phyloP scores from a whole-genome alignment of 2,329 filamentous ascomycete species.

The Chaetomiaceae sp. region DNA sequence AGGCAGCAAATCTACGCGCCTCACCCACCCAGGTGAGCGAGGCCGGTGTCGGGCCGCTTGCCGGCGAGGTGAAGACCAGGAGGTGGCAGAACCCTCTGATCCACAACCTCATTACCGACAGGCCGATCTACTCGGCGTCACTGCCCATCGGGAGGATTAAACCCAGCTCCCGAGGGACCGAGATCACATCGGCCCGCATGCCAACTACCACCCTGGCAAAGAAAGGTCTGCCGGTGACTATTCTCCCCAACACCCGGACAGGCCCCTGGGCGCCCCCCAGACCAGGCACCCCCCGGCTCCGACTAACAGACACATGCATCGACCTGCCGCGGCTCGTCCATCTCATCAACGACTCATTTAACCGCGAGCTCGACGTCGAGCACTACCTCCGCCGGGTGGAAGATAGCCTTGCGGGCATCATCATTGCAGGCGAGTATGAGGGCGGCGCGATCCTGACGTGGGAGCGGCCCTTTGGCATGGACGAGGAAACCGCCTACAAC shows the following conservation, averaged over 20 bases:
- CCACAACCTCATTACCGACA: constrained; percentile 93
- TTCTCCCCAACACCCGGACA: constrained; percentile 67
- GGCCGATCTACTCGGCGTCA: constrained; percentile 87
- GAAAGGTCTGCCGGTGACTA: constrained; percentile 81
- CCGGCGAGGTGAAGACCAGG: constrained; percentile 51
- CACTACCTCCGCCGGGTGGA: constrained; percentile 81
- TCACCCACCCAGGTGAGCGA: constrained; percentile 23
- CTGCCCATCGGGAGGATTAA: constrained; percentile 67
- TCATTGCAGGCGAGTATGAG: constrained; percentile 95
- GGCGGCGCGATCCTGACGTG: constrained; percentile 92
- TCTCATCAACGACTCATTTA: constrained; percentile 91
- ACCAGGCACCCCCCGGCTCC: constrained; percentile 56
- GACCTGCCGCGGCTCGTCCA: constrained; percentile 78
- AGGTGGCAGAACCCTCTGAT: constrained; percentile 75
- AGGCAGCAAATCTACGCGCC: constrained; percentile 64
- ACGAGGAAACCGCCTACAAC: constrained; percentile 50
- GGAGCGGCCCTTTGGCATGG: constrained; percentile 67
- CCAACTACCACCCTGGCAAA: constrained; percentile 76
- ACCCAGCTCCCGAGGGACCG: constrained; percentile 23
- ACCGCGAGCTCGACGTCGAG: constrained; percentile 73
- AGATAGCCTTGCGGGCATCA: constrained; percentile 78
- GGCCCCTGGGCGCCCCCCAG: constrained; percentile 64
- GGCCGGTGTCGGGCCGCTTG: constrained; percentile 42
- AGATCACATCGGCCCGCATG: constrained; percentile 25
- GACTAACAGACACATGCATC: constrained; percentile 73